Conservation (phyloP, 371 early-diverging fungal species). For the Mortierella sp. region DNA sequence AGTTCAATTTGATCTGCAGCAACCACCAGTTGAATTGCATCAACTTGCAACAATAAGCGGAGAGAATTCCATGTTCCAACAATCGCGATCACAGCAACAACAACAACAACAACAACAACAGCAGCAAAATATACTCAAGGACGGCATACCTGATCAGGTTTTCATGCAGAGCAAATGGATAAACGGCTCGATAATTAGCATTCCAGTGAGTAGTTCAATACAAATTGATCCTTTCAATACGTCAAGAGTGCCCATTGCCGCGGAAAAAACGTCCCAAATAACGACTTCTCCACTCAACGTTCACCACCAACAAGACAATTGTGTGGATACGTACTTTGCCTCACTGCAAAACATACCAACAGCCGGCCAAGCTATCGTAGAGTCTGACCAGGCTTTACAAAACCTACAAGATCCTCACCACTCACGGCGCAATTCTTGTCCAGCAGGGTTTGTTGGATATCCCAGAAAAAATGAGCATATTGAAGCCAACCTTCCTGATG, state of each 20-base stretch:
- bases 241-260: background rate
- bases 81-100: background rate
- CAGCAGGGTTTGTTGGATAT: constrained; percentile 27
- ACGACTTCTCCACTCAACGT: background rate
- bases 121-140: background rate
- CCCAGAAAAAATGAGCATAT: constrained; percentile 17
- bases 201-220: background rate
- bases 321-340: background rate
- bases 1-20: constrained; percentile 26
- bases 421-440: constrained; percentile 39
- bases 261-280: background rate
- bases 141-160: background rate
- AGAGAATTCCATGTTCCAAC: background rate
- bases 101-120: background rate
- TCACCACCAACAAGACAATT: background rate
- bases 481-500: background rate
- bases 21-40: background rate
- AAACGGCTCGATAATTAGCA: background rate
- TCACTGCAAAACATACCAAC: background rate
- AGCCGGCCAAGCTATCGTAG: background rate
- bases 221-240: background rate
- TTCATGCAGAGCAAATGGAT: constrained; percentile 4
- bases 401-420: background rate
- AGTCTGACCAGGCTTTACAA: background rate
- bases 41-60: background rate